Conservation (phyloP, 331 rosid genomes). For the Pyracantha coccinea region DNA sequence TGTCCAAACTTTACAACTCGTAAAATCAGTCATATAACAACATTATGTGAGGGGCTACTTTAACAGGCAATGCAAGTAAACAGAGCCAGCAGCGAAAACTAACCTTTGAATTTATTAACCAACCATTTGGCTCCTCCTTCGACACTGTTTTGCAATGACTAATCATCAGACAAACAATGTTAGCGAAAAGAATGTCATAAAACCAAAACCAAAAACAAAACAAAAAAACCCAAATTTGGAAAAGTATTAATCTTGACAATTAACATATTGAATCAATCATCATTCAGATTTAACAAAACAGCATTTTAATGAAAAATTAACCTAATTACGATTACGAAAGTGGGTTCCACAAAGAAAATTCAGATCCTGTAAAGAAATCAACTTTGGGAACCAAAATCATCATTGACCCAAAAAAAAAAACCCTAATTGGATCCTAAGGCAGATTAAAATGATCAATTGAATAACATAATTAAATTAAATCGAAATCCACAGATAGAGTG, state of each 20-base stretch:
- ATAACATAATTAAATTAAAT: neutral
- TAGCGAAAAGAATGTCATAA: constrained; percentile 10
- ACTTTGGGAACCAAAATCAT: constrained; percentile 1
- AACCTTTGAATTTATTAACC: constrained; percentile 90
- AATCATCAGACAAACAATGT: constrained; percentile 18
- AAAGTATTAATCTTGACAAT: neutral
- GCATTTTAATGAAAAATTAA: neutral
- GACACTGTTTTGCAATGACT: constrained; percentile 71
- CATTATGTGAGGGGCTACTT: neutral
- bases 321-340: neutral
- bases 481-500: neutral
- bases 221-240: neutral
- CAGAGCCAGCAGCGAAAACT: constrained; percentile 12
- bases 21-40: neutral
- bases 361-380: neutral
- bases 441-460: neutral
- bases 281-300: neutral
- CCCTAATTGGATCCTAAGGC: neutral
- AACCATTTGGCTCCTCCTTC: constrained; percentile 90
- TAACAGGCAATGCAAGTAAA: neutral
- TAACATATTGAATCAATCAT: neutral
- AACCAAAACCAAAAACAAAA: neutral
- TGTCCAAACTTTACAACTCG: neutral
- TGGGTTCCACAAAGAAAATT: neutral
- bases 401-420: neutral